Base-by-base conservation (phyloP, 768 basidiomycete genomes). In the Butyriboletus loyo region DNA sequence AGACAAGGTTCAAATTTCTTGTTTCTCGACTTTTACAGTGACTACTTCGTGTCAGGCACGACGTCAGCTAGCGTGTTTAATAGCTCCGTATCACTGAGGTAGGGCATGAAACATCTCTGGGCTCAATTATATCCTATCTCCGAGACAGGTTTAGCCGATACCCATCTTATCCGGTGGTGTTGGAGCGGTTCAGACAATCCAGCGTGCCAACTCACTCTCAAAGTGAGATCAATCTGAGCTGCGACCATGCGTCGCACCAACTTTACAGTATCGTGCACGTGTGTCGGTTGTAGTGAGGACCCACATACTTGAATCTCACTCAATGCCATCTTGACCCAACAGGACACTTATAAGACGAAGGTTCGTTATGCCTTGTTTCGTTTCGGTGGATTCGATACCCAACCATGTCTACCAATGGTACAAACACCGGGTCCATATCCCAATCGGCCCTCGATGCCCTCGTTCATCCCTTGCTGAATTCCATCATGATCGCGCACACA, bases 401-500 rank as follows among this genome's bases (percentile, higher is more conserved):
- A 44, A 21, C 22, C 21, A 59, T 59, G 57, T 43, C 49, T 30
- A 5, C 47, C 43, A 53, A 50, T 25, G 11, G 9, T 31, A 31
- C 57, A 22, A 17, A 19, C 7, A 31, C 34, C 9, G 57, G n/a
- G 14, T 17, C 46, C n/a, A 2, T 8, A 21, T 8, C 50, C 15
- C 4, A 37, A 3, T 11, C 11, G 24, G 9, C 3, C 27, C 9
- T 22, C 19, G n/a, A 5, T 8, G 14, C 7, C 27, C 49, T 58
- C 15, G 9, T 46, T 9, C 53, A 55, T 22, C 57, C 60, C 14
- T 37, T 53, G 10, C 21, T 68, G 10, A 53, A 52, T 8, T 47
- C 55, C 40, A 22, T 68, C n/a, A 56, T 70, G 50, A 54, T 68
- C 40, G 36, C 58, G 4, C 59, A 63, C 31, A 53, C 63, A 0